Evolutionary conservation across 1,139 yeast species (phyloP).

Genomic region (Kurtzmaniella quercitrusa): DNA sequence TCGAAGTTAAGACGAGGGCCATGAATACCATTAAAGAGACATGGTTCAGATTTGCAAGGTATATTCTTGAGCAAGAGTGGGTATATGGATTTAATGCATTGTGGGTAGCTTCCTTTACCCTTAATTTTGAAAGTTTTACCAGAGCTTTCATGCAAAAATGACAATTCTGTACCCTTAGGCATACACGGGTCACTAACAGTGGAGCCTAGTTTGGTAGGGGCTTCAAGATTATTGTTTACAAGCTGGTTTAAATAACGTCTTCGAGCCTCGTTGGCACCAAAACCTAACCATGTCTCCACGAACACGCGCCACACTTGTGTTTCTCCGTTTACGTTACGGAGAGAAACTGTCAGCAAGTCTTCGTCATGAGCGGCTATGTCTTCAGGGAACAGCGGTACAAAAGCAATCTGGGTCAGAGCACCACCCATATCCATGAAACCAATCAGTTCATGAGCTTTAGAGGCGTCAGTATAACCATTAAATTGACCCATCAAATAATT

Average conservation of each 20-base stretch:
- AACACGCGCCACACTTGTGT: conserved; percentile 66
- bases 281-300: conserved; percentile 81
- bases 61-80: conserved; percentile 66
- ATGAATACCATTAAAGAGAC: conserved; percentile 77
- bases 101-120: conserved; percentile 69
- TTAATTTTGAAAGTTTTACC: conserved; percentile 45
- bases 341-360: conserved; percentile 54
- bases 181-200: conserved; percentile 63
- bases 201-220: conserved; percentile 18
- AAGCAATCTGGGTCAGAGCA: conserved; percentile 79
- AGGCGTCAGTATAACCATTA: conserved; percentile 35
- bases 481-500: conserved; percentile 63
- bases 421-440: conserved; percentile 95
- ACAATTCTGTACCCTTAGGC: conserved; percentile 53
- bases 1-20: conserved; percentile 69
- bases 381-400: conserved; percentile 55
- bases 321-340: conserved; percentile 59
- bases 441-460: conserved; percentile 43
- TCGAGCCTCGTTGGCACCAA: conserved; percentile 80
- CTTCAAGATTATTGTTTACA: conserved; percentile 24
- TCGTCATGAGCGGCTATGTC: conserved; percentile 57
- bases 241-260: conserved; percentile 57
- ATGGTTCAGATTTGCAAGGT: conserved; percentile 73
- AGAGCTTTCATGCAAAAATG: conserved; percentile 27
- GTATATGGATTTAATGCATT: conserved; percentile 62